Evolutionary conservation across 495 filamentous ascomycete species (phyloP), one percentile per base, ranked within the genome.

Genomic region (Bryoglossum gracile): DNA sequence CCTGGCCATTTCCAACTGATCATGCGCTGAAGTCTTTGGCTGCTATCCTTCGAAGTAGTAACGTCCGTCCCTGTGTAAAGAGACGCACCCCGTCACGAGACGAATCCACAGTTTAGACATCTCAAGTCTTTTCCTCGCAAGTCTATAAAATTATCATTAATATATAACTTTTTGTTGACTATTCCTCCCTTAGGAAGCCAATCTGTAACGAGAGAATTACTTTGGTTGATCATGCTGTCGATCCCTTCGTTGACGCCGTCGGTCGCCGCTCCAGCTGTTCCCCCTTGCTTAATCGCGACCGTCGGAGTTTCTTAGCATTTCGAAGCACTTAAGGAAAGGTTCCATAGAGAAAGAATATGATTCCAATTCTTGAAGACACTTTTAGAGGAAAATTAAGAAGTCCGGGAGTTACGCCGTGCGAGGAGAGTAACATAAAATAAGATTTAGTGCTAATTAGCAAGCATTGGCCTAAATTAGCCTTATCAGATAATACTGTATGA

Each of bases 1-100:
- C 66, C 17, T 73, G 69, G 69, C 69, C 69, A 13, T 73, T 66
- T 48, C 64, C 62, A 1, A 73, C 69, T 14, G 50, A 57, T 6
- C 64, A 66, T 38, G 62, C 60, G 6, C 55, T 66, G 2, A 64
- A 63, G 33, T 64, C 63, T 0, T 53, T 66, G 33, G 62, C 64
- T 22, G 55, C 37, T 17, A 64, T 69, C 46, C 69, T 67, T 52
- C 26, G 13, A 30, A 30, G 13, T 30, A 13, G 13, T 30, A 30
- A 30, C 13, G 26, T 30, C 26, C 26, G 26, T 30, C 26, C 26
- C 26, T 30, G 26, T 5, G 26, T 30, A 13, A 30, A 5, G 26
- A 30, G 26, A 30, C 26, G 13, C 26, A 5, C 26, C 13, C 26
- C 26, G 26, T 30, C 6, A 13, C 26, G 26, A 30, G 26, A 30